Conservation (phyloP, 202 grass and related monocot genomes). For the Schoenoplectus triqueter region DNA sequence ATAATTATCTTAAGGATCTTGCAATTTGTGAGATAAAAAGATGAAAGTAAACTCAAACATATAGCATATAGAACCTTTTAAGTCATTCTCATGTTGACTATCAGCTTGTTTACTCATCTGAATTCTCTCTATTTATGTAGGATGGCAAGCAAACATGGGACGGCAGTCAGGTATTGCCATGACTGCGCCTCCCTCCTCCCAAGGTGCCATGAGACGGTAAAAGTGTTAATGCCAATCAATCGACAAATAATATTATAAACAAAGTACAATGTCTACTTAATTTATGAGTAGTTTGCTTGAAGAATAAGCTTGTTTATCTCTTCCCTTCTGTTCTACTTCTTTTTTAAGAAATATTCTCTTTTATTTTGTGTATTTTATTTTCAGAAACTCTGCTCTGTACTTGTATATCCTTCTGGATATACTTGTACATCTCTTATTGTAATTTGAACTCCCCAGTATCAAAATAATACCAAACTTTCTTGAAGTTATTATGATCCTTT, state of each 20-base stretch:
- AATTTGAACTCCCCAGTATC: neutral
- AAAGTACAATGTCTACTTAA: neutral
- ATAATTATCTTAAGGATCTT: neutral
- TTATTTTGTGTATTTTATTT: neutral
- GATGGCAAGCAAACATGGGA: constrained; percentile 20
- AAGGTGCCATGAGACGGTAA: neutral
- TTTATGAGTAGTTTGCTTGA: neutral
- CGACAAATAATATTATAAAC: neutral
- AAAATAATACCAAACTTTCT: neutral
- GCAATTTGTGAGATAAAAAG: no score
- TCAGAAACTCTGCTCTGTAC: neutral
- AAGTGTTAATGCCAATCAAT: neutral
- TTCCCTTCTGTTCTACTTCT: neutral
- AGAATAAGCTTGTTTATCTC: neutral
- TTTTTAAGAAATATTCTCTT: neutral
- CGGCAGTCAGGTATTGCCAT: constrained; percentile 1
- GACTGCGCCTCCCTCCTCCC: constrained; percentile 5
- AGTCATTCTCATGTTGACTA: neutral
- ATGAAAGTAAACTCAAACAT: no score
- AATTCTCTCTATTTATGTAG: neutral
- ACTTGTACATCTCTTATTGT: neutral
- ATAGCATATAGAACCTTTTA: neutral
- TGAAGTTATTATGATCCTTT: no score
- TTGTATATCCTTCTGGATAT: neutral
- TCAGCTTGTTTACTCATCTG: neutral